phyloP scores from a whole-genome alignment of 129 eudicot species.

The Centella asiatica region DNA sequence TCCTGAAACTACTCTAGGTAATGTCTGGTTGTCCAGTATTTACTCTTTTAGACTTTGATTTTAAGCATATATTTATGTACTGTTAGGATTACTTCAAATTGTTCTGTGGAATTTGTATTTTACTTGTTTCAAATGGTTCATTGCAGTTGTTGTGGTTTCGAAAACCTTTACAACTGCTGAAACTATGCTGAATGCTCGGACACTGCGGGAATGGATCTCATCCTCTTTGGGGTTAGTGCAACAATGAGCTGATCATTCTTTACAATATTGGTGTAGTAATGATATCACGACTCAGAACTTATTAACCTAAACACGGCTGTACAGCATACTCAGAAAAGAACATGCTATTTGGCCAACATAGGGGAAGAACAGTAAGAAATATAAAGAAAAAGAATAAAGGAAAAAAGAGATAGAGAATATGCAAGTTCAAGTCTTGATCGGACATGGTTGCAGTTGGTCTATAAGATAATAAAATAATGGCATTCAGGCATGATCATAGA shows the following conservation, averaged over 20 bases:
- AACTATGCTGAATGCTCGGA: constrained; percentile 95
- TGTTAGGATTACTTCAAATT: neutral
- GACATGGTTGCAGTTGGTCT: neutral
- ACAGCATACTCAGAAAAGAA: neutral
- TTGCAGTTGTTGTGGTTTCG: constrained; percentile 96
- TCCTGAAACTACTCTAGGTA: constrained; percentile 94
- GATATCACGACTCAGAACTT: neutral
- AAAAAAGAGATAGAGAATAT: too few relatives aligned
- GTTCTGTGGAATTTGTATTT: neutral
- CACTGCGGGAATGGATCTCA: constrained; percentile 95
- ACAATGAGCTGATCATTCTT: neutral
- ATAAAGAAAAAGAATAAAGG: too few relatives aligned
- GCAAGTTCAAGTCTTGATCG: neutral
- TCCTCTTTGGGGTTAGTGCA: constrained; percentile 77
- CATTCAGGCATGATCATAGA: too few relatives aligned
- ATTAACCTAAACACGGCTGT: neutral
- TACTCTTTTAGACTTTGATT: neutral
- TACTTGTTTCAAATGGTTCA: constrained; percentile 12
- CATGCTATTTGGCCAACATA: too few relatives aligned
- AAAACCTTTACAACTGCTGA: constrained; percentile 98
- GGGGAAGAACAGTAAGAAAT: too few relatives aligned
- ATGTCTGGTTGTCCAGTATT: neutral
- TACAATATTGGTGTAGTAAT: neutral
- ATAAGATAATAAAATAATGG: too few relatives aligned
- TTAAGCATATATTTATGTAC: neutral